Base-by-base conservation (phyloP, 2,329 filamentous ascomycete species). In the Xylaria sp. region DNA sequence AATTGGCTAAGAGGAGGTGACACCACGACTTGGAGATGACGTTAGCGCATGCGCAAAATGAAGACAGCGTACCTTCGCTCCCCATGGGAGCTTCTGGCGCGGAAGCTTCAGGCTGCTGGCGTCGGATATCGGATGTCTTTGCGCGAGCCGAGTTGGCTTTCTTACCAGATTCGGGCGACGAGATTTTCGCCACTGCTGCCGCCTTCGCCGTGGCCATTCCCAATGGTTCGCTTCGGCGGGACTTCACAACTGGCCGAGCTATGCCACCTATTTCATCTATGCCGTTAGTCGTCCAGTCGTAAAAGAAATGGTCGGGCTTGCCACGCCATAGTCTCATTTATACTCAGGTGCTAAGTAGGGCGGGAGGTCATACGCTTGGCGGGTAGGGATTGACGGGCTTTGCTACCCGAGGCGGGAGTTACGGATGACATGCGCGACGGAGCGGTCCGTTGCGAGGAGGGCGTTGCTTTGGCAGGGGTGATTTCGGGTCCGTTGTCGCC, bases 71-170 rank as follows among this genome's bases (percentile, higher is more conserved):
- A 70, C 70, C 65, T 59, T 63, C 58, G 42, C 57, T 63, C 5
- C 68, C 69, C 70, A 71, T 72, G 52, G 70, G 58, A 23, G 69
- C 68, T 39, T 68, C 66, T 1, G 71, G 70, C 3, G 62, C 69
- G 13, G 61, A 59, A 11, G 54, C 54, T 13, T 61, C 60, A 19
- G 19, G 46, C 10, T 63, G 61, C 39, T 60, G 47, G 52, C 58
- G 63, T 48, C 59, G 58, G 37, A 65, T 60, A 50, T 62, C 57
- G 3, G 66, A 54, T 8, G 63, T 60, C 39, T 65, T 63, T 46
- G 65, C 62, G 30, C 64, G 66, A 44, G 59, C 55, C 30, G 60
- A 30, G 18, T 63, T 67, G 4, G 63, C 52, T 4, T 57, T 42
- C 7, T 64, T 60, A 55, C 64, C 59, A 35, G 61, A 57, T n/a